phyloP scores from a whole-genome alignment of 2,329 filamentous ascomycete genomes.

The Verruconis gallopava region DNA sequence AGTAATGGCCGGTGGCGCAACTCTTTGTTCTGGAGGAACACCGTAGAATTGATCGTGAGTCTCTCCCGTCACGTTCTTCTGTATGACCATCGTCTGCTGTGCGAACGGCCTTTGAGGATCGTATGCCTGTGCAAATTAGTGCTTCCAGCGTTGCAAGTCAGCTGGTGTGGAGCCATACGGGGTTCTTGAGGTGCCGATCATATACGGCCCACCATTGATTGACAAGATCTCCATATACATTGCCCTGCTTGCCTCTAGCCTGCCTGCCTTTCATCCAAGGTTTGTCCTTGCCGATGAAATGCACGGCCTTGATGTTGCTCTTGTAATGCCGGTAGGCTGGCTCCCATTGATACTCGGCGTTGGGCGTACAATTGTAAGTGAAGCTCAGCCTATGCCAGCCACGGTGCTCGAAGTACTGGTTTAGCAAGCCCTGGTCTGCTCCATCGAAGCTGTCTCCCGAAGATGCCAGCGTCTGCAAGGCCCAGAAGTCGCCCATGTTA shows the following conservation, averaged over 20 bases:
- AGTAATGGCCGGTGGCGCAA: slow-evolving; percentile 1
- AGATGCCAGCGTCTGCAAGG: slow-evolving; percentile 70
- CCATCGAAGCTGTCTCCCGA: slow-evolving; percentile 90
- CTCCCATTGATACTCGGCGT: slow-evolving; percentile 92
- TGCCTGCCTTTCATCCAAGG: slow-evolving; percentile 50
- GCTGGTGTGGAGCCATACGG: slow-evolving; percentile 13
- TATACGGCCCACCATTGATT: slow-evolving; percentile 91
- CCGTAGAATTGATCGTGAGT: slow-evolving; percentile 12
- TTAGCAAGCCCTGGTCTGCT: slow-evolving; percentile 88
- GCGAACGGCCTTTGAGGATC: slow-evolving; percentile 8
- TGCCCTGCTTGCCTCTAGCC: slow-evolving; percentile 36
- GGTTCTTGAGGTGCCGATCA: slow-evolving; percentile 62
- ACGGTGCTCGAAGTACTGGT: slow-evolving; percentile 75
- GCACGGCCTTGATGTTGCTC: slow-evolving; percentile 75
- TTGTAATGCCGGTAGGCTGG: slow-evolving; percentile 91
- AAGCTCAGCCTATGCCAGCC: slow-evolving; percentile 81
- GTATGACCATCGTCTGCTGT: slow-evolving; percentile 12
- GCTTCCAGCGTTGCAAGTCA: not conserved
- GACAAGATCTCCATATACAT: slow-evolving; percentile 70
- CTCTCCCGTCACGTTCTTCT: slow-evolving; percentile 22
- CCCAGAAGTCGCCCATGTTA: slow-evolving; percentile 76
- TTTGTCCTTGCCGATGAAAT: slow-evolving; percentile 88
- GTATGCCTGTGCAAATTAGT: slow-evolving; percentile 1
- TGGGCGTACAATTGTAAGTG: slow-evolving; percentile 93
- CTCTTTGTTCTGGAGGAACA: slow-evolving; percentile 3